Base-by-base conservation (phyloP, 176 grass and related monocot genomes). In the Juncus effusus region DNA sequence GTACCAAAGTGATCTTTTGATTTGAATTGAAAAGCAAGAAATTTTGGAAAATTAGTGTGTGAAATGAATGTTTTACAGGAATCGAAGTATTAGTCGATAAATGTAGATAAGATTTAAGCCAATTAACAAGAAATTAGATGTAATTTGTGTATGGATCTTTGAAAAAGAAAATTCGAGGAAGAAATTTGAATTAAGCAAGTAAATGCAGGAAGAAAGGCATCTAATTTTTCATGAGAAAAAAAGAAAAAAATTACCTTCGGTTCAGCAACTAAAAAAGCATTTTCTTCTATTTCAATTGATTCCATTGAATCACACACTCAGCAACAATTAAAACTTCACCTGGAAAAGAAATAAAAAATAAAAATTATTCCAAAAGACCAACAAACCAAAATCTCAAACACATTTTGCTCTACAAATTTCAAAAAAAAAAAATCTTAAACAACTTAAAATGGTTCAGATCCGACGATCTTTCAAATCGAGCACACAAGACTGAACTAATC, bases 221-320 rank as follows among this genome's bases (percentile, higher is more conserved):
- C 14, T 65, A 28, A 64, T 16, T 67, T 44, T 0, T 52, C 54
- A 49, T 42, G 72, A 59, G 13, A 76, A 42, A 72, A 66, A 79
- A 38, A 3, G 59, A 64, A 16, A 40, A 60, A 51, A 16, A 15
- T 66, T 84, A 95, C 90, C 86, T 95, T 95, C 38, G 90, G 86
- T 84, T 95, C 83, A 70, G 74, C 82, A 59, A 70, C 77, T 65
- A 87, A 58, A 64, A 95, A 90, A 67, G 75, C 76, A 77, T 76
- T 61, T 74, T 87, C 90, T 47, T 95, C 90, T 3, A 54, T 63
- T 58, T 87, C 90, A 38, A 81, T 77, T 54, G 55, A 67, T 55
- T 90, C 86, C 90, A 82, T 90, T 15, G 15, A 86, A 66, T 60
- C 40, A 54, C 70, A 42, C 56, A 75, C 16, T 41, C 69, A 5